Evolutionary conservation across 1,284 basidiomycete genomes (phyloP), one percentile per base, ranked within the genome.

Genomic region (Ustilago shanxiensis): DNA sequence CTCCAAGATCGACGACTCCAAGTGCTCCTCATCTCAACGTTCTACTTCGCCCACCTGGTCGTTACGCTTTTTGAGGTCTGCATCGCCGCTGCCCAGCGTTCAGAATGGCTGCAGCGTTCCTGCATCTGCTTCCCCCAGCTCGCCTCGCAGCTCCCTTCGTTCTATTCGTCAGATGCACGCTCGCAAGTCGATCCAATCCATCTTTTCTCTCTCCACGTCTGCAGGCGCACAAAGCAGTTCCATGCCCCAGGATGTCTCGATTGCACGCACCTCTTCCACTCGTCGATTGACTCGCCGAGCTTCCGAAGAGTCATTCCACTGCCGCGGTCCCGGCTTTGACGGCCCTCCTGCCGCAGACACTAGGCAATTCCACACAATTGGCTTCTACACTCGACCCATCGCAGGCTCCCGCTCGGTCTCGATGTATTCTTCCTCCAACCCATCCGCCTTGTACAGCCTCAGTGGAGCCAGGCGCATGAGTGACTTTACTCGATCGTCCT

Each of bases 91-190:
- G 8, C 51, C 56, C n/a, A 28, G 53, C 52, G 13, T 37, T 31
- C 13, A 58, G 9, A 16, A 9, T 22, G 50, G 16, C 44, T 49
- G 55, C 50, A 44, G 47, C 39, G 39, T 49, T 45, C 49, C 29
- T 33, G 10, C 49, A 13, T 39, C 54, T 31, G 2, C 35, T 9
- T 13, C 31, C 16, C 22, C 57, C 24, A 51, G 11, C n/a, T 51
- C 59, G 20, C 47, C 58, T n/a, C 56, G 29, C 20, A 61, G 55
- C 26, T 72, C 70, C n/a, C 70, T 72, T 18, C 31, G 63, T 10
- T 71, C 69, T 28, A 71, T 71, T 35, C 69, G 69, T 28, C 69
- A 66, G 31, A 60, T 60, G 58, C 69, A 71, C 31, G 58, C 62
- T 7, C 69, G 63, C 60, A 69, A 55, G 37, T 61, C 64, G 37